Evolutionary conservation across 306 rosid species (phyloP), one percentile per base, ranked within the genome.

Genomic region (Pterocarpus macrocarpus): DNA sequence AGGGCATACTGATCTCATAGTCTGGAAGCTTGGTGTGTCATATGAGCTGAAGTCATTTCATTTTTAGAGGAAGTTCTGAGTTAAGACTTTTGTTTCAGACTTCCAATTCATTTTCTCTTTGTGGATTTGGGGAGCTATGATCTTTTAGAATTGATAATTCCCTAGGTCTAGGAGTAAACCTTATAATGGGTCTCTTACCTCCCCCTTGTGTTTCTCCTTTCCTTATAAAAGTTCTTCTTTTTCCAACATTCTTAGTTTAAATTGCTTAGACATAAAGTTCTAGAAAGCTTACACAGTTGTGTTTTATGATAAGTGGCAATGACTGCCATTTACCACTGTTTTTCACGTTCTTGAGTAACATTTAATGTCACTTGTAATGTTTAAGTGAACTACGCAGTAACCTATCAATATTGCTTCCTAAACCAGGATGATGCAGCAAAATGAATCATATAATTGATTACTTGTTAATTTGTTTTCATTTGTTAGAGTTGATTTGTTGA

Each of bases 381-480:
- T 34, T 57, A 50, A 61, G 36, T 66, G 47, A 63, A 71, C 10
- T 73, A 33, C 63, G 36, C 49, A 17, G 32, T 64, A 6, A 4
- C 43, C 2, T 33, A 12, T 43, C 30, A 16, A 34, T 44, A 2
- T 8, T 43, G 30, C 12, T 43, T 34, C 32, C 13, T 44, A 34
- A 41, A n/a, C 44, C 16, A 14, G 74, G n/a, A 7, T 56, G 41
- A 65, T 55, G n/a, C 41, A 13, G 53, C 38, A 47, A 53, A 56
- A 32, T 55, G 63, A 74, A 74, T 49, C 67, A n/a, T 66, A 6
- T 72, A 12, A 35, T 30, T 53, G 39, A 41, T 81, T 64, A 63
- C 15, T 57, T 71, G 45, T 71, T 35, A 6, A 11, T 17, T 15
- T 4, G 35, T 70, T 38, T 38, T 22, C 28, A 22, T 22, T 22